Conservation (phyloP, 1,139 yeast genomes). For the Yamadazyma jaroonii region DNA sequence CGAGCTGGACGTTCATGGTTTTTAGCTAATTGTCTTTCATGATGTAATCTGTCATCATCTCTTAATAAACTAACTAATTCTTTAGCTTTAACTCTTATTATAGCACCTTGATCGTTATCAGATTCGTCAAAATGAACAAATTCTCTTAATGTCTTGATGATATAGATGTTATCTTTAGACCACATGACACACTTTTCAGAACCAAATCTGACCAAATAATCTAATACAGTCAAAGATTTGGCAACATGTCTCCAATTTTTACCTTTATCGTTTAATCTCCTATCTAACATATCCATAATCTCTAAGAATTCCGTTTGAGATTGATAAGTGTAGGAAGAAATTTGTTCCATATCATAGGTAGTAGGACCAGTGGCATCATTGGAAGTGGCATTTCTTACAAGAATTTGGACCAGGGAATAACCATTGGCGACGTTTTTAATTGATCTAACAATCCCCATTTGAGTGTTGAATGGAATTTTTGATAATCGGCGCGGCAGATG, state of each 20-base stretch:
- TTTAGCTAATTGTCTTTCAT: slow-evolving; percentile 60
- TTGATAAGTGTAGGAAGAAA: slow-evolving; percentile 73
- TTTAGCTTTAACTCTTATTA: slow-evolving; percentile 87
- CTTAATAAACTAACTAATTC: slow-evolving; percentile 76
- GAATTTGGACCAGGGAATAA: slow-evolving; percentile 79
- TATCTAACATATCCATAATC: slow-evolving; percentile 93
- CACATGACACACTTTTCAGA: slow-evolving; percentile 90
- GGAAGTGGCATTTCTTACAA: slow-evolving; percentile 91
- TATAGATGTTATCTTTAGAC: slow-evolving; percentile 88
- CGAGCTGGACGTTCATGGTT: slow-evolving; percentile 4
- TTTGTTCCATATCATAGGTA: slow-evolving; percentile 78
- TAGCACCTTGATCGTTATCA: slow-evolving; percentile 86
- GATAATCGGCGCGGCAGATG: too few relatives aligned
- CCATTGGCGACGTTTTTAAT: slow-evolving; percentile 94
- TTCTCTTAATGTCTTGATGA: slow-evolving; percentile 88
- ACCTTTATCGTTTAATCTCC: slow-evolving; percentile 93
- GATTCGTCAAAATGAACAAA: slow-evolving; percentile 80
- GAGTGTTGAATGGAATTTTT: too few relatives aligned
- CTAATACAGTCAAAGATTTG: slow-evolving; percentile 83
- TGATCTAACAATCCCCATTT: slow-evolving; percentile 76
- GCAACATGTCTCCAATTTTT: slow-evolving; percentile 98
- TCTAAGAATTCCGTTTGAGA: slow-evolving; percentile 76
- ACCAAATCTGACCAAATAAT: slow-evolving; percentile 83
- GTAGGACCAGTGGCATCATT: slow-evolving; percentile 88
- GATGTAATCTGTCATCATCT: slow-evolving; percentile 80